phyloP scores from a whole-genome alignment of 257 asterid genomes.

The Eucommia ulmoides region DNA sequence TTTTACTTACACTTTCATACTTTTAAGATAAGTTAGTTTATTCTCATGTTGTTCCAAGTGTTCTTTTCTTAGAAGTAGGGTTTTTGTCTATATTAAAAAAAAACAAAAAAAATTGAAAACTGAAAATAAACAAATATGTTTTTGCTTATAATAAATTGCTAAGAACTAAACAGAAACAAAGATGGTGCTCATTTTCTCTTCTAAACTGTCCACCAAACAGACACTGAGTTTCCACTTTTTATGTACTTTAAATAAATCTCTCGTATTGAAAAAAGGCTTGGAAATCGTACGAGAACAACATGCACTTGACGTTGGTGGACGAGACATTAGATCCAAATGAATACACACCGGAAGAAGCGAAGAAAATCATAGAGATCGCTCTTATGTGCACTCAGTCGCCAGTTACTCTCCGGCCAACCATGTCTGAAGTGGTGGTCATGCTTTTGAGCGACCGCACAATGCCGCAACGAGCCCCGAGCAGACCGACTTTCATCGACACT shows the following conservation, averaged over 20 bases:
- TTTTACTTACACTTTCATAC: too few relatives aligned
- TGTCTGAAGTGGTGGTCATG: conserved; percentile 73
- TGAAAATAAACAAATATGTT: background rate
- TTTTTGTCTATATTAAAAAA: too few relatives aligned
- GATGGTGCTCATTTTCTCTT: too few relatives aligned
- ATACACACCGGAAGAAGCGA: conserved; percentile 32
- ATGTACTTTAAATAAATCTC: background rate
- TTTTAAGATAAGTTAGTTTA: too few relatives aligned
- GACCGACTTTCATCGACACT: conserved; percentile 21
- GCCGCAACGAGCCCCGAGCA: conserved; percentile 18
- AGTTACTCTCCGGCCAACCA: conserved; percentile 54
- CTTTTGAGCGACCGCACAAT: conserved; percentile 29
- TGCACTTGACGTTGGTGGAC: conserved; percentile 42
- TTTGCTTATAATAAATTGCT: background rate
- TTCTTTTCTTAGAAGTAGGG: too few relatives aligned
- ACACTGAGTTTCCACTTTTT: background rate
- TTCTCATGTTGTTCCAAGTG: too few relatives aligned
- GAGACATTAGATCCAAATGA: conserved; percentile 39
- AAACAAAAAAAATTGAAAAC: too few relatives aligned
- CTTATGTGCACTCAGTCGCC: conserved; percentile 63
- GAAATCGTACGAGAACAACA: conserved; percentile 47
- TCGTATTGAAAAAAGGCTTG: conserved; percentile 68
- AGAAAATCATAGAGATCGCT: conserved; percentile 59
- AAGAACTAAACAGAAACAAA: too few relatives aligned
- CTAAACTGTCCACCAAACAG: background rate